A percentile compares a stretch with the other conserved stretches of the same genome.
Conservation (phyloP, 805 yeast genomes). For the Yarrowia keelungensis region DNA sequence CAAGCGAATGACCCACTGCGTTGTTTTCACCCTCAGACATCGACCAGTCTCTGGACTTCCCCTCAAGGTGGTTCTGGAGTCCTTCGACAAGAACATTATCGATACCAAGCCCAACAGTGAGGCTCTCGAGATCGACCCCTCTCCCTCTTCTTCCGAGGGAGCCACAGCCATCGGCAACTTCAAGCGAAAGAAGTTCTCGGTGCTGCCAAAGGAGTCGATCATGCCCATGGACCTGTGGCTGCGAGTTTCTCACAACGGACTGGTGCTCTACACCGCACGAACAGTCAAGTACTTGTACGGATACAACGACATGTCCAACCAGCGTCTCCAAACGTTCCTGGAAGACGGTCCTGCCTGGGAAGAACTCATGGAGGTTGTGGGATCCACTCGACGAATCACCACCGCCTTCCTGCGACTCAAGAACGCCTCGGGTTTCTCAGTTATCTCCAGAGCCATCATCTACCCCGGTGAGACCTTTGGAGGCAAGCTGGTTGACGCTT, state of each 20-base stretch:
- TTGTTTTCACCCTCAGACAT: conserved; percentile 12
- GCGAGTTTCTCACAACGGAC: conserved; percentile 35
- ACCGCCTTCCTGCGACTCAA: conserved; percentile 14
- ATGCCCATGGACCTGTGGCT: conserved; percentile 36
- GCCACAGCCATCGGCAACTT: conserved; percentile 19
- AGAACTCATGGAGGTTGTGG: conserved; percentile 17
- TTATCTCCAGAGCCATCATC: conserved; percentile 17
- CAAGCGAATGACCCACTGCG: conserved; percentile 35
- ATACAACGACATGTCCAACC: not conserved
- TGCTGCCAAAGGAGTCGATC: conserved; percentile 27
- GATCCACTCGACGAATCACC: conserved; percentile 23
- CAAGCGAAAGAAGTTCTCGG: conserved; percentile 34
- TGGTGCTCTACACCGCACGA: conserved; percentile 18
- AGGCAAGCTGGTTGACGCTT: conserved; percentile 14
- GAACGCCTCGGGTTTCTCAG: conserved; percentile 14
- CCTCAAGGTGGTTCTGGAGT: conserved; percentile 16
- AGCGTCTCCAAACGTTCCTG: conserved; percentile 5
- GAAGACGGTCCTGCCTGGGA: conserved; percentile 6
- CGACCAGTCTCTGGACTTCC: conserved; percentile 14
- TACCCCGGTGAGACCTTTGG: conserved; percentile 32
- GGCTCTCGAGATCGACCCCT: conserved; percentile 4
- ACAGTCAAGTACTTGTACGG: conserved; percentile 28
- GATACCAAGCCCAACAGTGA: conserved; percentile 33
- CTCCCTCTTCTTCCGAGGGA: conserved; percentile 31
- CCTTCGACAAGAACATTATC: conserved; percentile 22